Percentiles rank a stretch among this genome's conserved stretches.
These are phyloP conservation scores for Saturnispora zaruensis DNA, from an alignment of 805 yeast genomes.

Conservation along the genomic window DNA sequence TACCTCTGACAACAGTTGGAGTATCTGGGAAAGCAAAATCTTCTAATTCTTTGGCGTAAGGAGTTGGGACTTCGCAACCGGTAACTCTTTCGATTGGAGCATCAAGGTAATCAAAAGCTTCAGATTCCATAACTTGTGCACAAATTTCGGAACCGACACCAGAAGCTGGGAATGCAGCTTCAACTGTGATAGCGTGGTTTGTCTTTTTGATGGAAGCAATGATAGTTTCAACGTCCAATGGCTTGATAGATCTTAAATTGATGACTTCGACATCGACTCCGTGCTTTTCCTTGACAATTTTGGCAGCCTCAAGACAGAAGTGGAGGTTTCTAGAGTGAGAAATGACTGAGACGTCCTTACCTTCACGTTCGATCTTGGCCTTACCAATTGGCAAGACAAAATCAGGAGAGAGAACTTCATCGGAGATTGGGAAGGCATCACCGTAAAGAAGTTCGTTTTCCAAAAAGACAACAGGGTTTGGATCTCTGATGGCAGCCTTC, in stretches of 20 bases:
- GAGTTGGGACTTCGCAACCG: constrained; percentile 99
- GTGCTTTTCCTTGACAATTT: constrained; percentile 69
- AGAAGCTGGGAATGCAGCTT: constrained; percentile 95
- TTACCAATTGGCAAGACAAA: constrained; percentile 88
- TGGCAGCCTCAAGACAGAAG: constrained; percentile 85
- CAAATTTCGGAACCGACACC: constrained; percentile 98
- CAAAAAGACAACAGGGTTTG: constrained; percentile 92
- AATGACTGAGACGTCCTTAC: constrained; percentile 82
- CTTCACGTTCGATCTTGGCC: constrained; percentile 92
- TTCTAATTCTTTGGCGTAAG: constrained; percentile 93
- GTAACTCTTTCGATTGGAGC: constrained; percentile 98
- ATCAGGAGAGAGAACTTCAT: constrained; percentile 83
- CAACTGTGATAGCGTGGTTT: constrained; percentile 91
- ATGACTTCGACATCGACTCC: constrained; percentile 89
- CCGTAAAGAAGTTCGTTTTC: constrained; percentile 96
- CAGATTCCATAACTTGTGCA: constrained; percentile 97
- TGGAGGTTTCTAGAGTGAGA: constrained; percentile 88
- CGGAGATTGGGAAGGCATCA: constrained; percentile 81
- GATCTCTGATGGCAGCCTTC: constrained; percentile 96
- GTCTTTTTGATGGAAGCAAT: constrained; percentile 90
- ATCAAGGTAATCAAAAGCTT: constrained; percentile 95
- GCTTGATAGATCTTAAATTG: constrained; percentile 95
- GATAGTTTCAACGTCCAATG: constrained; percentile 83
- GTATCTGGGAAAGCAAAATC: constrained; percentile 98
- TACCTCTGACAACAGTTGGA: constrained; percentile 80